A percentile compares a stretch with the other conserved stretches of the same genome.
These are phyloP conservation scores for Insectozyma bohioensis DNA, from an alignment of 1,139 yeast genomes.

Conservation along the genomic window DNA sequence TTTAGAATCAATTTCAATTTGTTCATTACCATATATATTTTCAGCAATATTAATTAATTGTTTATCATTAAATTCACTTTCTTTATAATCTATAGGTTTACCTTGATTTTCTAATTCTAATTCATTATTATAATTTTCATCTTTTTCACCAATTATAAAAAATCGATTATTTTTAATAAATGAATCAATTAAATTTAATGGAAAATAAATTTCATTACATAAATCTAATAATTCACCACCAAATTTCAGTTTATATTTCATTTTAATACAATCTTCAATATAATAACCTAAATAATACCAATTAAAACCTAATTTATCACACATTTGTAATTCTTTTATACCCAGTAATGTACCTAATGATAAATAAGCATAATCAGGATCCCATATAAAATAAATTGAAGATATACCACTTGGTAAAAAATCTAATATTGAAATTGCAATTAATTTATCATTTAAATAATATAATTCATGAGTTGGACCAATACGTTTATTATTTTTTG, in stretches of 20 bases:
- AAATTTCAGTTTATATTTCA: conserved; percentile 78
- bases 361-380: conserved; percentile 70
- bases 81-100: conserved; percentile 16
- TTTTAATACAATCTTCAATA: conserved; percentile 75
- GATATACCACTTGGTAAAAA: conserved; percentile 75
- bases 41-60: conserved; percentile 33
- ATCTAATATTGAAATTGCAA: conserved; percentile 80
- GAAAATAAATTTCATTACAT: conserved; percentile 44
- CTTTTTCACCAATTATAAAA: conserved; percentile 32
- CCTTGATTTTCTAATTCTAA: conserved; percentile 20
- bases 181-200: conserved; percentile 34
- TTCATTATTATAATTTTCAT: conserved; percentile 13
- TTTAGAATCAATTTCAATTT: conserved; percentile 19
- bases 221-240: conserved; percentile 72
- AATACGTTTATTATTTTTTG: conserved; percentile 16
- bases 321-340: conserved; percentile 63
- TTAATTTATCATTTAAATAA: conserved; percentile 58
- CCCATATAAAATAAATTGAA: conserved; percentile 87
- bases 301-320: conserved; percentile 37
- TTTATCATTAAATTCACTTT: conserved; percentile 13
- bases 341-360: conserved; percentile 82
- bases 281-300: conserved; percentile 77
- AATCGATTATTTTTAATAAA: conserved; percentile 40
- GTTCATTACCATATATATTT: conserved; percentile 28
- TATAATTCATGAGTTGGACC: conserved; percentile 78